These are phyloP conservation scores for Aspergillus baeticus DNA, from an alignment of 495 filamentous ascomycete species.

Conservation along the genomic window DNA sequence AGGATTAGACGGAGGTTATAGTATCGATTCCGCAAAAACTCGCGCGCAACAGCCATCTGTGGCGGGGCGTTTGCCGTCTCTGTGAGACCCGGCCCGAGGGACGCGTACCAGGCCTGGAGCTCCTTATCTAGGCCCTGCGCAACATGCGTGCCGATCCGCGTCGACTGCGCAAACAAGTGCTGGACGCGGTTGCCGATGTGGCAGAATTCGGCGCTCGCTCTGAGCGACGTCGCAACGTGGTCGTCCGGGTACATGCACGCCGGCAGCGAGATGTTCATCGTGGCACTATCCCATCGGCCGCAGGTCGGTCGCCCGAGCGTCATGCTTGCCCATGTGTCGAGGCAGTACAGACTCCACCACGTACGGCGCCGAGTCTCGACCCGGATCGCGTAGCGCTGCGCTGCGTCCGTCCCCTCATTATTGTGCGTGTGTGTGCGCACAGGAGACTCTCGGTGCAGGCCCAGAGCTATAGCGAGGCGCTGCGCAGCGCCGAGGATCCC, in stretches of 20 bases:
- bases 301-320: slow-evolving; percentile 57
- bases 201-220: slow-evolving; percentile 10
- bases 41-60: slow-evolving; percentile 5
- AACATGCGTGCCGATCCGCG: background rate
- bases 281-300: slow-evolving; percentile 7
- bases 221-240: slow-evolving; percentile 4
- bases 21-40: slow-evolving; percentile 11
- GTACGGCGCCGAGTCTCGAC: slow-evolving; percentile 58
- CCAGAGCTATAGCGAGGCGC: slow-evolving; percentile 62
- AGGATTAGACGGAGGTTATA: slow-evolving; percentile 9
- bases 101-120: background rate
- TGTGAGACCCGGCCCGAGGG: background rate
- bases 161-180: slow-evolving; percentile 9
- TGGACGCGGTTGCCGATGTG: slow-evolving; percentile 8
- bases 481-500: slow-evolving; percentile 52
- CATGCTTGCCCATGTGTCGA: slow-evolving; percentile 67
- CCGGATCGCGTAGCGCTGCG: slow-evolving; percentile 1
- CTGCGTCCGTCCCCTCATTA: background rate
- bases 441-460: slow-evolving; percentile 61
- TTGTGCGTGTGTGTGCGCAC: background rate
- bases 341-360: slow-evolving; percentile 69
- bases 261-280: slow-evolving; percentile 9
- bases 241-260: background rate
- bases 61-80: background rate
- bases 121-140: background rate